A percentile compares a stretch with the other conserved stretches of the same genome.
Evolutionary conservation across 75 land plant genomes (phyloP).

Genomic region (Adiantum capillusveneris): DNA sequence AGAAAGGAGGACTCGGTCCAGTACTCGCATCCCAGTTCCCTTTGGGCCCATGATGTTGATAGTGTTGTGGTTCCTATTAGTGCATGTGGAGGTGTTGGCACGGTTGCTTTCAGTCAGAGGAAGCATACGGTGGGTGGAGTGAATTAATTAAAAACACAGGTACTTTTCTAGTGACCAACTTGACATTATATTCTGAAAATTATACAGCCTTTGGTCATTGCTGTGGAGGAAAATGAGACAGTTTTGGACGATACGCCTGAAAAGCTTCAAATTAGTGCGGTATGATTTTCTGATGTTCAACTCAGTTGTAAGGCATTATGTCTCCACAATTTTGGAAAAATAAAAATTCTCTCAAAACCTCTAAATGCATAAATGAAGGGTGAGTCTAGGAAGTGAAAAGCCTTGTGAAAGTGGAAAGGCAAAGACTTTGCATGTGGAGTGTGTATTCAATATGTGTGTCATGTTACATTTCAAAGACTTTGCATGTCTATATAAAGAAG

Average conservation of each 20-base stretch:
- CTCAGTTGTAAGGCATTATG: no score
- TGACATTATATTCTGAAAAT: neutral
- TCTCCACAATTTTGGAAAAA: no score
- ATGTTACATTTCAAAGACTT: no score
- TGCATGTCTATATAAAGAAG: no score
- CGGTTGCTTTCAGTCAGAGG: slow-evolving; percentile 62
- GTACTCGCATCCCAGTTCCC: slow-evolving; percentile 20
- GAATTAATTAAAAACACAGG: neutral
- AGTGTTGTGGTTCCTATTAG: slow-evolving; percentile 76
- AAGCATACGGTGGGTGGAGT: slow-evolving; percentile 28
- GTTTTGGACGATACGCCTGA: slow-evolving; percentile 86
- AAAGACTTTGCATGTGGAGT: no score
- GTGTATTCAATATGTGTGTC: no score
- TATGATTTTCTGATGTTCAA: no score
- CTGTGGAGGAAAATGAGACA: slow-evolving; percentile 86
- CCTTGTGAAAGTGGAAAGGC: no score
- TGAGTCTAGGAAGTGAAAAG: no score
- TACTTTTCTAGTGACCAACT: no score
- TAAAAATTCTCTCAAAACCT: no score
- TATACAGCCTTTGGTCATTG: slow-evolving; percentile 64
- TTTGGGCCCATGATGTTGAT: slow-evolving; percentile 79
- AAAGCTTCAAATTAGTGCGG: slow-evolving; percentile 60
- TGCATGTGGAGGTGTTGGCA: slow-evolving; percentile 88
- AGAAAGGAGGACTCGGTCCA: slow-evolving; percentile 12
- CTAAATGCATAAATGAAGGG: no score